Conservation (phyloP, 1,284 basidiomycete species). For the Sanghuangporus weigelae region DNA sequence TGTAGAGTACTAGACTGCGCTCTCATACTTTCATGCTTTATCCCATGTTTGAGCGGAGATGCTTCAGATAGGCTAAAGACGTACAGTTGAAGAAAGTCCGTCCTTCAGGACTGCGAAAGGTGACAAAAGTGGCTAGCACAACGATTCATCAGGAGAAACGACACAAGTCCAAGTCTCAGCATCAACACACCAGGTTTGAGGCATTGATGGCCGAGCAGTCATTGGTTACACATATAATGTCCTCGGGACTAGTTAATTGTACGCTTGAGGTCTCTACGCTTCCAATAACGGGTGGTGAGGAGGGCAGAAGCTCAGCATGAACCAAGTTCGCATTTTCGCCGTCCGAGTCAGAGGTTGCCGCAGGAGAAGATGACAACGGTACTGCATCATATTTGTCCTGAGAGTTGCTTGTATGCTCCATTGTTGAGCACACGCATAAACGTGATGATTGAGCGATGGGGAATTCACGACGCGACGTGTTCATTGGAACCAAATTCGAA, state of each 20-base stretch:
- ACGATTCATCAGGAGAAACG: not conserved
- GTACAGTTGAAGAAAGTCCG: not conserved
- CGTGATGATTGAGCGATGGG: not conserved
- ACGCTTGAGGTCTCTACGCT: not conserved
- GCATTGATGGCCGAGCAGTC: not conserved
- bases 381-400: not conserved
- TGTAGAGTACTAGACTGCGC: not conserved
- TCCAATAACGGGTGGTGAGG: not conserved
- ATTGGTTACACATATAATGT: not conserved
- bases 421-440: not conserved
- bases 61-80: not conserved
- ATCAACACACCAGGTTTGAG: not conserved
- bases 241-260: not conserved
- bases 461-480: not conserved
- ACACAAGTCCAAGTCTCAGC: not conserved
- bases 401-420: not conserved
- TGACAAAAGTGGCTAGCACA: constrained; percentile 4
- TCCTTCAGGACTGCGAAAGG: not conserved
- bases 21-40: not conserved
- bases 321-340: not conserved
- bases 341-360: not conserved
- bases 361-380: not conserved
- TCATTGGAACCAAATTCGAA: not conserved
- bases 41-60: not conserved
- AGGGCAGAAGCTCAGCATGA: not conserved